These are phyloP conservation scores for Solanum piurae DNA, from an alignment of 257 asterid genomes.

Conservation along the genomic window DNA sequence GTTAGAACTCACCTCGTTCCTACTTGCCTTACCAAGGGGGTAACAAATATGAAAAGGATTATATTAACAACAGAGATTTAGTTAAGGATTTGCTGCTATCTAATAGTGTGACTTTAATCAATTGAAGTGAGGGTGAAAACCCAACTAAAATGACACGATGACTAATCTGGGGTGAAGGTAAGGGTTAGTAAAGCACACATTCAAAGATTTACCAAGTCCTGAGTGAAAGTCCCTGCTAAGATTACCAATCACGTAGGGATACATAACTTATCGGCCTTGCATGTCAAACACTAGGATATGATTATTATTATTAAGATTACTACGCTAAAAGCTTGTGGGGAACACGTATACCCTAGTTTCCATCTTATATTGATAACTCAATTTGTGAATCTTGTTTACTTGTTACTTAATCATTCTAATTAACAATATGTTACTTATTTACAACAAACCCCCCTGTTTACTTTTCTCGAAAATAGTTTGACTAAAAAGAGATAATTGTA, in stretches of 20 bases:
- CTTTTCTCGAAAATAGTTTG: background rate
- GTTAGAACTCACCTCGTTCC: background rate
- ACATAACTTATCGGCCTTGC: too few species aligned
- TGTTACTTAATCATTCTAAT: too few species aligned
- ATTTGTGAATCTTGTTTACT: too few species aligned
- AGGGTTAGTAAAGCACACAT: too few species aligned
- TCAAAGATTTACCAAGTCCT: background rate
- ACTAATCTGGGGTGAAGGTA: too few species aligned
- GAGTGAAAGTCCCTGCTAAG: background rate
- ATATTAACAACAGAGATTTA: too few species aligned
- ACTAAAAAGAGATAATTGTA: background rate
- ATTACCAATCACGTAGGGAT: background rate
- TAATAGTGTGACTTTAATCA: background rate
- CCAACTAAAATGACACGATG: background rate
- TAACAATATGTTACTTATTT: too few species aligned
- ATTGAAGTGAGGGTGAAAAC: background rate
- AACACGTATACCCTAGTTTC: too few species aligned
- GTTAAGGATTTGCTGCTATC: background rate
- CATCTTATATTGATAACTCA: too few species aligned
- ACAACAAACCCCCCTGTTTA: background rate
- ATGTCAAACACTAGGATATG: too few species aligned
- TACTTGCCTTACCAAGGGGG: background rate
- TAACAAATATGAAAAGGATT: background rate
- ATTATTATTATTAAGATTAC: too few species aligned
- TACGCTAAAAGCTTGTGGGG: too few species aligned